A percentile compares a stretch with the other conserved stretches of the same genome.
Evolutionary conservation across 805 yeast genomes (phyloP).

Genomic region (Ogataea paradorogensis): DNA sequence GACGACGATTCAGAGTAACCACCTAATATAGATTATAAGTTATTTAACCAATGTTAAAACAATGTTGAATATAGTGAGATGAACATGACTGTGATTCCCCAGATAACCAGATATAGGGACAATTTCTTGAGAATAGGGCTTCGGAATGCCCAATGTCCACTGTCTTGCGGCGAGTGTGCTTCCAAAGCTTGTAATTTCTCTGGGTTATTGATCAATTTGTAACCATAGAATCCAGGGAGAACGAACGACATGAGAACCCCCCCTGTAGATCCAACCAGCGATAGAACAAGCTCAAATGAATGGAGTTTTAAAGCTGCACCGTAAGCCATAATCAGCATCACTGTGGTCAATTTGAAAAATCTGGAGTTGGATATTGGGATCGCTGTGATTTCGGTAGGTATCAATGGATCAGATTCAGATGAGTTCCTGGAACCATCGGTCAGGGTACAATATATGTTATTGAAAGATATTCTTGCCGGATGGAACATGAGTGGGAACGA

Average conservation of each 20-base stretch:
- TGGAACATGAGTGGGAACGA: constrained; percentile 79
- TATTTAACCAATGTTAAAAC: constrained; percentile 3
- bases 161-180: constrained; percentile 23
- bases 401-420: constrained; percentile 2
- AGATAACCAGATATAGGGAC: constrained; percentile 43
- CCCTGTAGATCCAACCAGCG: constrained; percentile 81
- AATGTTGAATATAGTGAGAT: constrained; percentile 52
- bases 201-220: constrained; percentile 41
- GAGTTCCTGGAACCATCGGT: constrained; percentile 15
- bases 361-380: constrained; percentile 47
- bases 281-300: constrained; percentile 65
- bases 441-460: constrained; percentile 52
- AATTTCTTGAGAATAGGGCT: constrained; percentile 16
- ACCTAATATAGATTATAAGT: background rate
- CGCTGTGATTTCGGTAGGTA: constrained; percentile 7
- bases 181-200: constrained; percentile 13
- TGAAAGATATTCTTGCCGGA: constrained; percentile 72
- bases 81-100: constrained; percentile 56
- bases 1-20: constrained; percentile 47
- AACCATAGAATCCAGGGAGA: constrained; percentile 76
- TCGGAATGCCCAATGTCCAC: constrained; percentile 21
- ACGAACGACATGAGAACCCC: constrained; percentile 77
- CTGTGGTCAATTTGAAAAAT: constrained; percentile 48
- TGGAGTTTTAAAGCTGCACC: constrained; percentile 54
- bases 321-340: constrained; percentile 48